Evolutionary conservation across 768 basidiomycete genomes (phyloP).

Genomic region (Coprinopsis sp.): DNA sequence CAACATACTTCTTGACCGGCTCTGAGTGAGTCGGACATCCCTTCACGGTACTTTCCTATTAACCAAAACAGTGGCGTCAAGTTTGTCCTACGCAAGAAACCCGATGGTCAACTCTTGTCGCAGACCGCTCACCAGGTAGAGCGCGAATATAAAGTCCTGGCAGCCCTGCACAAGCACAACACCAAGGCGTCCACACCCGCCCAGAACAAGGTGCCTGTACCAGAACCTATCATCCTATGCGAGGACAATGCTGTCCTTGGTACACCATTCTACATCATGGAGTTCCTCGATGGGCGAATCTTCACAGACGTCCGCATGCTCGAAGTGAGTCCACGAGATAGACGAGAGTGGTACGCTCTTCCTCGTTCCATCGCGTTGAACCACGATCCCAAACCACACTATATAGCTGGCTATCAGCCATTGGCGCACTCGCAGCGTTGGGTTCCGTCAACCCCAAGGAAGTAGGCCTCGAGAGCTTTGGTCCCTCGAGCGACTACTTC

Average conservation of each 20-base stretch:
- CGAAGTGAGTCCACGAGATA: slow-evolving; percentile 55
- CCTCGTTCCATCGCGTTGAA: not conserved
- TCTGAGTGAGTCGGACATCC: slow-evolving; percentile 39
- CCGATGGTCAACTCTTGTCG: slow-evolving; percentile 81
- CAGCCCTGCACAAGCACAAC: slow-evolving; percentile 75
- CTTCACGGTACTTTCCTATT: not conserved
- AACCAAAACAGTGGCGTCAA: slow-evolving; percentile 39
- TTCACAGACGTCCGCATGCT: slow-evolving; percentile 84
- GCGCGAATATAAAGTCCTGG: slow-evolving; percentile 82
- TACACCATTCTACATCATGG: slow-evolving; percentile 95
- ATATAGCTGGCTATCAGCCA: slow-evolving; percentile 71
- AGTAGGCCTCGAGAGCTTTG: slow-evolving; percentile 69
- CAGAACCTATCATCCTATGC: slow-evolving; percentile 79
- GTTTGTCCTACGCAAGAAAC: slow-evolving; percentile 91
- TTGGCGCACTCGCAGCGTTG: slow-evolving; percentile 65
- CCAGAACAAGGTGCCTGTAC: slow-evolving; percentile 69
- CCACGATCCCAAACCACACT: not conserved
- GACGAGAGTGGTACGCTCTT: slow-evolving; percentile 72
- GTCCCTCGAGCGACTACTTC: slow-evolving; percentile 77
- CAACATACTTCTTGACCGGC: slow-evolving; percentile 91
- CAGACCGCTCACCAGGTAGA: slow-evolving; percentile 94
- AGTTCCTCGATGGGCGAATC: slow-evolving; percentile 90
- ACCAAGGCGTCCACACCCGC: slow-evolving; percentile 43
- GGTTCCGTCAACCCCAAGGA: slow-evolving; percentile 57
- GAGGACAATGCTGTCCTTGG: slow-evolving; percentile 75